Evolutionary conservation across 495 filamentous ascomycete species (phyloP).

Genomic region (Aspergillus nidulans): DNA sequence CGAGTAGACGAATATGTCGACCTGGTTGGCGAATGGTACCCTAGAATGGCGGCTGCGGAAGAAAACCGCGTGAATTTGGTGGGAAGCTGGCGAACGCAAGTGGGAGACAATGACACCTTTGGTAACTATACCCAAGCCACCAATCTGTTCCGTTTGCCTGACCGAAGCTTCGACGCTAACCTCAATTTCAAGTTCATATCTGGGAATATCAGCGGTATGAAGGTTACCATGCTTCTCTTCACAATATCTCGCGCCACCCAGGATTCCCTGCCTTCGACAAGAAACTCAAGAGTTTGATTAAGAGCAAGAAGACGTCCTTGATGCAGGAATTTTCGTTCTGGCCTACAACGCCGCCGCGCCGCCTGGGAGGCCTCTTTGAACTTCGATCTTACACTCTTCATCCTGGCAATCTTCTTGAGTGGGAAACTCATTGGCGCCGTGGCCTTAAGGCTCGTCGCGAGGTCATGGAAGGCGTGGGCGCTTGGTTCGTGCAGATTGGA

Average conservation of each 20-base stretch:
- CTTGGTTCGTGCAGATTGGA: slow-evolving; percentile 98
- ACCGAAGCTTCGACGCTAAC: slow-evolving; percentile 5
- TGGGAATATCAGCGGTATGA: slow-evolving; percentile 99
- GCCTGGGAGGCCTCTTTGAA: slow-evolving; percentile 91
- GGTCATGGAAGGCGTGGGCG: slow-evolving; percentile 97
- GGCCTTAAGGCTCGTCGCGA: slow-evolving; percentile 85
- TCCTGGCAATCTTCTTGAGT: slow-evolving; percentile 92
- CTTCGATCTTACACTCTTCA: slow-evolving; percentile 95
- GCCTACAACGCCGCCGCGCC: slow-evolving; percentile 88
- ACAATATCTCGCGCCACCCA: slow-evolving; percentile 73
- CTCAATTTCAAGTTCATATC: slow-evolving; percentile 66
- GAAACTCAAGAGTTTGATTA: slow-evolving; percentile 76
- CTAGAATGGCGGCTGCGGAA: slow-evolving; percentile 69
- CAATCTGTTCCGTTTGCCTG: background rate
- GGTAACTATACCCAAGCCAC: slow-evolving; percentile 48
- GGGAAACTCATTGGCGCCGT: slow-evolving; percentile 97
- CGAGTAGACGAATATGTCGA: slow-evolving; percentile 93
- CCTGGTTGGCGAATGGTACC: slow-evolving; percentile 90
- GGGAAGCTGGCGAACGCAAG: slow-evolving; percentile 97
- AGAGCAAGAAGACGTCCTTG: slow-evolving; percentile 76
- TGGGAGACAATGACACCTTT: slow-evolving; percentile 96
- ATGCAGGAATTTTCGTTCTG: slow-evolving; percentile 99
- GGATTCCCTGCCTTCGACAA: slow-evolving; percentile 77
- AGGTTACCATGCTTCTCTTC: slow-evolving; percentile 88
- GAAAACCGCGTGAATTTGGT: slow-evolving; percentile 94